Evolutionary conservation across 345 rosid species (phyloP), one percentile per base, ranked within the genome.

Genomic region (Gossypium stocksii): DNA sequence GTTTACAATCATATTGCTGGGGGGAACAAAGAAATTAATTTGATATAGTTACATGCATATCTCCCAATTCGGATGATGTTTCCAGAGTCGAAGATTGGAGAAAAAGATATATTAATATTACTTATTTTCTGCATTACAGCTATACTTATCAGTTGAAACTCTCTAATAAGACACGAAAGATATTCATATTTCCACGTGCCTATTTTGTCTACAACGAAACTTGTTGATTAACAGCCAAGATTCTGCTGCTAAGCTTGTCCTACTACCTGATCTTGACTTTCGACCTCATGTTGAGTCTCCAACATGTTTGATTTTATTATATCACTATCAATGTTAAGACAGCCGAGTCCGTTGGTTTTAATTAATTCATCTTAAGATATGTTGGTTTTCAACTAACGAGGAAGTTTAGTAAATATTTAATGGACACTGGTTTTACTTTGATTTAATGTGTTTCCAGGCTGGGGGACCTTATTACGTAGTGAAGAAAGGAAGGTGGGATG

Each of bases 391-490:
- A 22, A 52, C 20, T 4, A 53, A 17, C 57, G n/a, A 9, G 22
- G 57, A 52, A 52, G 19, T 52, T 51, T 12, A 52, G n/a, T 45
- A 34, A 66, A 45, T 45, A 44, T 45, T 44, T 44, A 44, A 49
- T 68, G 44, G 45, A 22, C 27, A 7, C 5, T 13, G 22, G 12
- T 45, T 49, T 70, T 49, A 43, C 16, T 27, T 17, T 76, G 15
- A 13, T 58, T 25, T 45, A 2, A 8, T 70, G 75, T 62, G 72
- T 56, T 59, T 27, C 4, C 78, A 88, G 89, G 85, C 90, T 8
- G 97, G 97, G 38, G 98, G 97, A 7, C 95, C 98, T 16, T 86
- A 89, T 53, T 93, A 91, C 82, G 87, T 80, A 76, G 98, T 93
- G 72, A 88, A 83, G 83, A 87, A 91, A 69, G 97, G 98, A 22